A percentile compares a stretch with the other conserved stretches of the same genome.
These are phyloP conservation scores for Cunninghamia lanceolata DNA, from an alignment of 75 land plant species.

Conservation along the genomic window DNA sequence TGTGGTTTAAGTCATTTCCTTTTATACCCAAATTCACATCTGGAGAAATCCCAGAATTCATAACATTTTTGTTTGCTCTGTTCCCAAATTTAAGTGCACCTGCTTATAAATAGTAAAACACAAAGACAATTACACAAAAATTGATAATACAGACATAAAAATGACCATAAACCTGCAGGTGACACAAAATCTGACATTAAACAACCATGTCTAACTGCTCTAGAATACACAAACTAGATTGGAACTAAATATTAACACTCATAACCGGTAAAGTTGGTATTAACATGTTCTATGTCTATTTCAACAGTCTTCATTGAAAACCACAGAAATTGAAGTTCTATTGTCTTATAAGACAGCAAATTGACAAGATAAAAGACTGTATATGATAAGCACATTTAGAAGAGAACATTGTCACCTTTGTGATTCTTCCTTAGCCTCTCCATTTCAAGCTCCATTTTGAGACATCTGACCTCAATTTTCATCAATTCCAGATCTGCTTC, in stretches of 20 bases:
- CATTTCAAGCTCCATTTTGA: constrained; percentile 5
- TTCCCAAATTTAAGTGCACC: neutral
- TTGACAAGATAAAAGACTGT: neutral
- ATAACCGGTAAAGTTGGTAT: neutral
- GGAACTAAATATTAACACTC: neutral
- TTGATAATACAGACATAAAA: neutral
- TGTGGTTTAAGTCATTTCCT: neutral
- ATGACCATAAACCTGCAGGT: neutral
- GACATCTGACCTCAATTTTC: neutral
- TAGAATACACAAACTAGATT: neutral
- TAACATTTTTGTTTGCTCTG: neutral
- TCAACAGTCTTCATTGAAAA: neutral
- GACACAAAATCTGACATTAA: neutral
- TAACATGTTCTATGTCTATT: neutral
- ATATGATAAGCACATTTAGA: neutral
- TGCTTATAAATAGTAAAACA: neutral
- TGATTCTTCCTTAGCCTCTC: neutral
- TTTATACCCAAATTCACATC: neutral
- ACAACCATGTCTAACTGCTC: neutral
- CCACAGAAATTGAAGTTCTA: neutral
- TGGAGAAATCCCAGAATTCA: neutral
- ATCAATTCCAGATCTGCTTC: neutral
- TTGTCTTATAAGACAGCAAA: neutral
- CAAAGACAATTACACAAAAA: neutral
- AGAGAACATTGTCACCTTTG: neutral